Conservation (phyloP, 2,329 filamentous ascomycete genomes). For the Drechmeria coniospora region DNA sequence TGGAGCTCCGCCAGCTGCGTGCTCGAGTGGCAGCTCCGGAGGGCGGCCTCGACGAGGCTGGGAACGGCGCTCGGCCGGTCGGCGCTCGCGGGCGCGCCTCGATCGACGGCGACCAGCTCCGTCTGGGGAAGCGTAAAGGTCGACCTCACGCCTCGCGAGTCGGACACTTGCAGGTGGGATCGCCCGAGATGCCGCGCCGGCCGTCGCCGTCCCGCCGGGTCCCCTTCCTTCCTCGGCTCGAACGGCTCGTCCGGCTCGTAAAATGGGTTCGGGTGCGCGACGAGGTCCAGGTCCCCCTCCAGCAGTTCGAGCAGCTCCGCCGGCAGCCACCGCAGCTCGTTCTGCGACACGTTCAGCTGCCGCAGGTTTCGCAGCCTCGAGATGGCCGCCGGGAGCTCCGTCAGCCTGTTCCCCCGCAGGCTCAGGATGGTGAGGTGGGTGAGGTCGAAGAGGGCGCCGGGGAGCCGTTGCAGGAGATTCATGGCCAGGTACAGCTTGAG, state of each 20-base stretch:
- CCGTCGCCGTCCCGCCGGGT: slow-evolving; percentile 2
- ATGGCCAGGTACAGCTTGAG: slow-evolving; percentile 46
- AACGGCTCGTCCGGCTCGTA: slow-evolving; percentile 21
- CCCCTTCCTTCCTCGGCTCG: background rate
- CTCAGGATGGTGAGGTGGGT: slow-evolving; percentile 48
- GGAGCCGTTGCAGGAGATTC: slow-evolving; percentile 42
- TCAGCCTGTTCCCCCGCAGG: slow-evolving; percentile 47
- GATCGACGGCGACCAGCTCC: slow-evolving; percentile 10
- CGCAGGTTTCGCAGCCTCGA: slow-evolving; percentile 40
- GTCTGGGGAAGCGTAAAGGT: slow-evolving; percentile 16
- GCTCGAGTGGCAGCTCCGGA: slow-evolving; percentile 29
- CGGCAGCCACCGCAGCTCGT: slow-evolving; percentile 44
- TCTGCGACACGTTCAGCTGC: slow-evolving; percentile 52
- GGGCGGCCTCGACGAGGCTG: slow-evolving; percentile 34
- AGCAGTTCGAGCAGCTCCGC: slow-evolving; percentile 46
- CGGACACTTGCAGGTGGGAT: slow-evolving; percentile 16
- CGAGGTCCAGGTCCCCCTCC: slow-evolving; percentile 27
- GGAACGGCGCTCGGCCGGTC: slow-evolving; percentile 21
- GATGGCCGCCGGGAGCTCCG: slow-evolving; percentile 44
- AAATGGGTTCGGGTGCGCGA: slow-evolving; percentile 48
- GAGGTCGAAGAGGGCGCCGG: slow-evolving; percentile 45
- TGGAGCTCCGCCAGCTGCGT: slow-evolving; percentile 26
- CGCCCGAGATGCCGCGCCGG: too few relatives aligned
- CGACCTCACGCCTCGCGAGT: slow-evolving; percentile 13
- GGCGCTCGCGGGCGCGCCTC: slow-evolving; percentile 1